Base-by-base conservation (phyloP, 139 green algal genomes). In the Ulvella scutata region DNA sequence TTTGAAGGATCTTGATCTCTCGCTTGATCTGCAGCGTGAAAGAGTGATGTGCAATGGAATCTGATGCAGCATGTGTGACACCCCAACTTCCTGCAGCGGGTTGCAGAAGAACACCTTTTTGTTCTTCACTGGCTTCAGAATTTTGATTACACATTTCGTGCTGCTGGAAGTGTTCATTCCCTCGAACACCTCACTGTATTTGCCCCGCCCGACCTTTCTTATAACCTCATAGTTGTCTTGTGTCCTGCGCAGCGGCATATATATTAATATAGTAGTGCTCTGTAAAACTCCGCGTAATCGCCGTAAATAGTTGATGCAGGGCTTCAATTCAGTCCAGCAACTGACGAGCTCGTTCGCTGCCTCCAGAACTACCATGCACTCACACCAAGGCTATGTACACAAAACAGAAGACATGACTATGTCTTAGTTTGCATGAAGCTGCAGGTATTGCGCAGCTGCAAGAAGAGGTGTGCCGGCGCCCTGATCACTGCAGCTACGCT, bases 161-260 rank as follows among this genome's bases (percentile, higher is more conserved):
- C 85, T 84, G 40, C 81, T 91, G 23, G 82, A 60, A 3, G 84
- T 81, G 74, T 96, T 91, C 20, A 96, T 76, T 34, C 94, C 94
- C 84, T 99, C 95, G 82, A 99, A 99, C 36, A 99, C 95, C 82
- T 99, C 95, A 79, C 86, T 94, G 85, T 99, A 99, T 84, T 99
- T 99, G 37, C 95, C 95, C 4, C 95, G 85, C 2, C 95, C 95
- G 13, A 97, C 91, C 78, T 98, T 98, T 3, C 90, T 80, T 39
- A 97, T 84, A 6, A 99, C 91, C 76, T 98, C 93, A 74, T 99
- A 99, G 73, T 96, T 86, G 61, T 99, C 95, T 79, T 96, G 90
- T 9, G 85, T 82, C 43, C 88, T 88, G 85, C 61, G 60, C 1
- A 34, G 33, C 43, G 0, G 29, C 1, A 75, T 0, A 73, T 20